phyloP scores from a whole-genome alignment of 2,329 filamentous ascomycete genomes.

The Penicillium sp. region DNA sequence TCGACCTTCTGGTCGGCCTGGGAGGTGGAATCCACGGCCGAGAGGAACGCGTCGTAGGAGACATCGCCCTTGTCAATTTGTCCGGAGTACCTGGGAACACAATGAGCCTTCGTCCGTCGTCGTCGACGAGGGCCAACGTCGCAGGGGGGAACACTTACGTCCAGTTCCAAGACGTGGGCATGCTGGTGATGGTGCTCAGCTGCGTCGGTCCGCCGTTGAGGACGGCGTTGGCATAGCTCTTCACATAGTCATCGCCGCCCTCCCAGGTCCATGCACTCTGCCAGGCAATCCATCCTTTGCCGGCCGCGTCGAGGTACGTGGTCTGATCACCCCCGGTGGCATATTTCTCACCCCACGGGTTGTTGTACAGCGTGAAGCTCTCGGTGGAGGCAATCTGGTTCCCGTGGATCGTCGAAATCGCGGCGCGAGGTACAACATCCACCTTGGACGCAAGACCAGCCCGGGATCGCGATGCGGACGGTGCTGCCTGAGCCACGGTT shows the following conservation, averaged over 20 bases:
- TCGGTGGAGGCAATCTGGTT: background rate
- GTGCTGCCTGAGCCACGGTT: too few species aligned
- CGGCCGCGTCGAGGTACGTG: background rate
- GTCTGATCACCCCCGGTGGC: background rate
- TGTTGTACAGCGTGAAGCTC: constrained; percentile 1
- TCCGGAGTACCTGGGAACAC: constrained; percentile 44
- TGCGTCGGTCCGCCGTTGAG: background rate
- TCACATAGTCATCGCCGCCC: background rate
- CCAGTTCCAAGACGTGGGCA: constrained; percentile 45
- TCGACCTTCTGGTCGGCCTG: constrained; percentile 51
- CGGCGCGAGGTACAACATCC: too few species aligned
- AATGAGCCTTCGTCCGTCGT: too few species aligned
- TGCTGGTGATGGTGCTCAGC: constrained; percentile 9
- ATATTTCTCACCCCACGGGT: background rate
- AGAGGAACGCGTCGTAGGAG: constrained; percentile 52
- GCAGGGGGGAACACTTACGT: constrained; percentile 10
- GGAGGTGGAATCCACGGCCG: constrained; percentile 48
- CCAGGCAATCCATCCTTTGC: background rate
- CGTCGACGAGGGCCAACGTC: too few species aligned
- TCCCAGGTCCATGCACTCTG: background rate
- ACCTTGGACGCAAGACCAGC: too few species aligned
- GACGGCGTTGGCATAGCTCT: constrained; percentile 6
- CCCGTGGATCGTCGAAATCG: too few species aligned
- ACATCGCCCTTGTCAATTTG: constrained; percentile 52
- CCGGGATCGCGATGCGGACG: too few species aligned